These are phyloP conservation scores for Plenodomus lindquistii DNA, from an alignment of 2,329 filamentous ascomycete genomes.

Conservation along the genomic window DNA sequence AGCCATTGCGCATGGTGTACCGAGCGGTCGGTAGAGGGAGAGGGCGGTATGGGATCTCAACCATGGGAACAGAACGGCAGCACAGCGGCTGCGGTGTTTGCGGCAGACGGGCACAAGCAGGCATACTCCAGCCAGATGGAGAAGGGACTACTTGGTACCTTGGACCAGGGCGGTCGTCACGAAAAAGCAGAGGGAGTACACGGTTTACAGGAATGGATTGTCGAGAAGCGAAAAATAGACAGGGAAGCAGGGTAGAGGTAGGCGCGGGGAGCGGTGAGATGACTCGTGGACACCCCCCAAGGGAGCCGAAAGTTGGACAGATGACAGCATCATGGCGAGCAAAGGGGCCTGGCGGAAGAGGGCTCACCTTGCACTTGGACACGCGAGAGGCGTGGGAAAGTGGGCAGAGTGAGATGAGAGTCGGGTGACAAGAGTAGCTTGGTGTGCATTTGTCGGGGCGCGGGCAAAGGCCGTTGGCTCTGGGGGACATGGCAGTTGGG, in stretches of 20 bases:
- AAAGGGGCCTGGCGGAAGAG: constrained; percentile 18
- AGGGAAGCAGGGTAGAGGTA: constrained; percentile 25
- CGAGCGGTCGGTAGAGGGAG: constrained; percentile 20
- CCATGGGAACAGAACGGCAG: constrained; percentile 30
- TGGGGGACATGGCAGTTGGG: too few species aligned
- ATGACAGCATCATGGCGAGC: constrained; percentile 37
- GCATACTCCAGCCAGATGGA: constrained; percentile 29
- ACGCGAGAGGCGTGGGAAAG: constrained; percentile 11
- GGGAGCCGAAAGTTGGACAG: constrained; percentile 34
- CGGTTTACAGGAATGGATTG: constrained; percentile 21
- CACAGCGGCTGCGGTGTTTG: constrained; percentile 37
- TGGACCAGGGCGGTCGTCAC: constrained; percentile 31
- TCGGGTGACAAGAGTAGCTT: constrained; percentile 28
- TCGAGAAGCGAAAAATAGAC: constrained; percentile 19
- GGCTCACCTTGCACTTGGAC: constrained; percentile 24
- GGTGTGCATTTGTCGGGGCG: not conserved
- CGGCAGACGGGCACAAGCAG: constrained; percentile 23
- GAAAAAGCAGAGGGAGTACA: constrained; percentile 35
- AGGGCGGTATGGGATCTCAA: constrained; percentile 19
- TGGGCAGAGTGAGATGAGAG: constrained; percentile 18
- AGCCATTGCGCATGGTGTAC: constrained; percentile 13
- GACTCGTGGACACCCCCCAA: constrained; percentile 38
- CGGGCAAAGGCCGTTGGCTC: constrained; percentile 1
- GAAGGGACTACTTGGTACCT: constrained; percentile 26
- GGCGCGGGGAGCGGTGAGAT: constrained; percentile 39